Evolutionary conservation across 2,329 filamentous ascomycete genomes (phyloP), one percentile per base, ranked within the genome.

Genomic region (Triangularia setosa): DNA sequence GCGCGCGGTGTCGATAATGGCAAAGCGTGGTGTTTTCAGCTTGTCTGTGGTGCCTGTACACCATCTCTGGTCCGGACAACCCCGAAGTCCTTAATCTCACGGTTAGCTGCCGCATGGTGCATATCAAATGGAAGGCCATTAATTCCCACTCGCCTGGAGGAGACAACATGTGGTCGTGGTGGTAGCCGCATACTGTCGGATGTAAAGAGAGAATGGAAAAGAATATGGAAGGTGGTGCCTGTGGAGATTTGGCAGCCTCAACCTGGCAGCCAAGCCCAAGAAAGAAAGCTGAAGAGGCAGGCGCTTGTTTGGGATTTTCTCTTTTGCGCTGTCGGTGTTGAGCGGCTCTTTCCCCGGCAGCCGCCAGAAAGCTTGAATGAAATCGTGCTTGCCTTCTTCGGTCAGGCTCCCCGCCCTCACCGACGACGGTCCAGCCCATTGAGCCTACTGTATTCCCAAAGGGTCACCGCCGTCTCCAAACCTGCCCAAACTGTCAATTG

Each of bases 41-140:
- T n/a, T n/a, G 8, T 28, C 8, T 28, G 27, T 28, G 27, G 27
- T 28, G 27, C 8, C 27, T 28, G 27, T 28, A n/a, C n/a, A n/a
- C n/a, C n/a, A 18, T 25, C 28, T 58, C 21, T 64, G 28, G 58
- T 30, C 3, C 33, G 16, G 33, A 40, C 33, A 40, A 60, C 58
- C 52, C 25, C 30, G 56, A 30, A 57, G 63, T 62, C 60, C 64
- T 64, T 68, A 63, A 64, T 64, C 59, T 68, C 33, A 62, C 40
- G 59, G 56, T 57, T 64, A 62, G 59, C 56, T 58, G 58, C 61
- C 35, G 30, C 30, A 33, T 33, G 30, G 52, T 40, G 33, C 33
- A 40, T n/a, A 40, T n/a, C 33, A 14, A 8, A 33, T 8, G 27
- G 9, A 14, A 40, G 7, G 6, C 33, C 33, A n/a, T 40, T 7